phyloP scores from a whole-genome alignment of 192 early-diverging fungal genomes.

The Oehlia diaphana region DNA sequence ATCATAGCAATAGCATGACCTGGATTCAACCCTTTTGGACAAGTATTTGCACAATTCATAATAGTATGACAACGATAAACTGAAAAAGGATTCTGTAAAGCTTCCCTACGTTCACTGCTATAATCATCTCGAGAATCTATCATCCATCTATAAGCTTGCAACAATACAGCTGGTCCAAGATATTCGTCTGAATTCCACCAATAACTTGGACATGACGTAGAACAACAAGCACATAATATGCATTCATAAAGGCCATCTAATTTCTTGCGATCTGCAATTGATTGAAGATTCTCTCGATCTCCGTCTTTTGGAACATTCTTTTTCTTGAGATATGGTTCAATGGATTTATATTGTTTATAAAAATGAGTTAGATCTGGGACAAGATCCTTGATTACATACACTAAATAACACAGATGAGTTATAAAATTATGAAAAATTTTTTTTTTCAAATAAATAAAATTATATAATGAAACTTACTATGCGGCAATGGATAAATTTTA shows the following conservation, averaged over 20 bases:
- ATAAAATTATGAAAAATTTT: background rate
- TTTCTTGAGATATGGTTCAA: slow-evolving; percentile 96
- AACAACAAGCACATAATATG: slow-evolving; percentile 97
- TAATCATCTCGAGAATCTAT: slow-evolving; percentile 94
- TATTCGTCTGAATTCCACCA: slow-evolving; percentile 97
- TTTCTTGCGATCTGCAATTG: slow-evolving; percentile 94
- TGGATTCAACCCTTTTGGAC: slow-evolving; percentile 98
- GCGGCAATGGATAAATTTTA: slow-evolving; percentile 96
- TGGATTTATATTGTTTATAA: slow-evolving; percentile 97
- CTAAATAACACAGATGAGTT: slow-evolving; percentile 28
- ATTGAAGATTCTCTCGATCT: slow-evolving; percentile 87
- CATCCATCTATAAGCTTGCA: slow-evolving; percentile 99
- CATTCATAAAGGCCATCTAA: slow-evolving; percentile 95
- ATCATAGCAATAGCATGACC: slow-evolving; percentile 95
- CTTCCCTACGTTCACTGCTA: slow-evolving; percentile 77
- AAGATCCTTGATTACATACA: slow-evolving; percentile 96
- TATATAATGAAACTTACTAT: slow-evolving; percentile 56
- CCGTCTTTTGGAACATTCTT: slow-evolving; percentile 61
- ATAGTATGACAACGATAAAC: slow-evolving; percentile 99
- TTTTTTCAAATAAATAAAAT: slow-evolving; percentile 2
- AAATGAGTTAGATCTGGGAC: slow-evolving; percentile 97
- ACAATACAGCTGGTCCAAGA: slow-evolving; percentile 92
- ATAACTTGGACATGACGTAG: slow-evolving; percentile 93
- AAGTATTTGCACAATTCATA: slow-evolving; percentile 97
- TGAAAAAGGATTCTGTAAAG: slow-evolving; percentile 93